phyloP scores from a whole-genome alignment of 306 rosid species.

The Arachis stenosperma region DNA sequence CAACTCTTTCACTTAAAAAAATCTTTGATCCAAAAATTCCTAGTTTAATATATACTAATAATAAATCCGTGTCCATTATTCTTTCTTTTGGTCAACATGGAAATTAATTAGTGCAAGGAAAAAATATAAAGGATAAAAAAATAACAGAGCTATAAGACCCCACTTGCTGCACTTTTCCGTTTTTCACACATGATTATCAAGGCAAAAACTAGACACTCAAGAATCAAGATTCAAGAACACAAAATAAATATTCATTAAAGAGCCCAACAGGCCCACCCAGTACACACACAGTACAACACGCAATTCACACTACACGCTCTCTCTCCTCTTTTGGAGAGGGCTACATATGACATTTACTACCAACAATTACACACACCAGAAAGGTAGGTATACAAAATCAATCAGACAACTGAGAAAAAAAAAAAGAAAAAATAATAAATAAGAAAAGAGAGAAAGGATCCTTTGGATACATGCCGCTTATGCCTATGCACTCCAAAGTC shows the following conservation, averaged over 20 bases:
- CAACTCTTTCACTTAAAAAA: too few species aligned
- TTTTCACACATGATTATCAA: conserved; percentile 27
- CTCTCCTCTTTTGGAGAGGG: conserved; percentile 94
- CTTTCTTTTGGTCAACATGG: conserved; percentile 29
- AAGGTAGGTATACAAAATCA: conserved; percentile 22
- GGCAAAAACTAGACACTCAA: conserved; percentile 2
- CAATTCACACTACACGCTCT: conserved; percentile 56
- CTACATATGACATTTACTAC: conserved; percentile 47
- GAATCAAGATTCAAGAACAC: conserved; percentile 23
- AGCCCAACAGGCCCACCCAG: conserved; percentile 14
- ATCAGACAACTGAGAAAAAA: too few species aligned
- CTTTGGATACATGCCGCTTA: conserved; percentile 47
- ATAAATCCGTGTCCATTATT: neutral
- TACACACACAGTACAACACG: conserved; percentile 37
- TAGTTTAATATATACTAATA: too few species aligned
- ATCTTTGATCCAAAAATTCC: too few species aligned
- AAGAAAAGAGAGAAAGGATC: conserved; percentile 32
- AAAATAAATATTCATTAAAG: conserved; percentile 42
- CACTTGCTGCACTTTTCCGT: conserved; percentile 29
- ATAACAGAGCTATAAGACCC: conserved; percentile 27
- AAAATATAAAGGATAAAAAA: neutral
- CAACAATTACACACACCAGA: conserved; percentile 39
- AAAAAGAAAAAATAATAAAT: neutral
- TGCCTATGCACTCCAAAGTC: conserved; percentile 51
- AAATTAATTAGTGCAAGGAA: conserved; percentile 30